Conservation (phyloP, 2,329 filamentous ascomycete genomes). For the Arthrobotrys sinensis region DNA sequence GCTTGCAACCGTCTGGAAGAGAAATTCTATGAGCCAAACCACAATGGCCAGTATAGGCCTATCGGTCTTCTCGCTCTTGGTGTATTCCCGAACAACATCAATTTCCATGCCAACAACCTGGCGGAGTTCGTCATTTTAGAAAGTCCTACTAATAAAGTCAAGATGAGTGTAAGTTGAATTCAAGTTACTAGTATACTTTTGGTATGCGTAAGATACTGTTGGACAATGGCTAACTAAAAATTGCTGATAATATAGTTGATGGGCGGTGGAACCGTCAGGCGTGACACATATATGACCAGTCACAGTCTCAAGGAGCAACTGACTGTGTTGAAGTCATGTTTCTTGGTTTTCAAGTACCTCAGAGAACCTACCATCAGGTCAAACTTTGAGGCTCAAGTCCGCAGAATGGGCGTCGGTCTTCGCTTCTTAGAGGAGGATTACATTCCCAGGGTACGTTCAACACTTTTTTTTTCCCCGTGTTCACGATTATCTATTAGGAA, state of each 20-base stretch:
- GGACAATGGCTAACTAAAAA: constrained; percentile 5
- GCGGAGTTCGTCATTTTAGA: constrained; percentile 42
- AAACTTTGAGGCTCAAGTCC: constrained; percentile 43
- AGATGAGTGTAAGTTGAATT: constrained; percentile 37
- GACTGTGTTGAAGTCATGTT: constrained; percentile 34
- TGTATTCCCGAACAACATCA: constrained; percentile 42
- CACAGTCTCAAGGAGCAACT: constrained; percentile 21
- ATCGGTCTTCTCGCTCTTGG: constrained; percentile 44
- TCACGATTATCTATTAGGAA: constrained; percentile 10
- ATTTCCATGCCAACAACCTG: constrained; percentile 27
- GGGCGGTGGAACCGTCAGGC: constrained; percentile 25
- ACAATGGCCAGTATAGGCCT: constrained; percentile 8
- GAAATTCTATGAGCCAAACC: constrained; percentile 16
- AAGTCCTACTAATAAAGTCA: constrained; percentile 37
- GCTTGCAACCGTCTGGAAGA: constrained; percentile 19
- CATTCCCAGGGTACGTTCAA: constrained; percentile 45
- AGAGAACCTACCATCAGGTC: constrained; percentile 35
- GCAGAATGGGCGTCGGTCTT: constrained; percentile 46
- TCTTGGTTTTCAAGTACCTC: constrained; percentile 50
- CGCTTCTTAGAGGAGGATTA: constrained; percentile 35
- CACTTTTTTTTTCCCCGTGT: constrained; percentile 15
- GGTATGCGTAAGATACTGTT: neutral
- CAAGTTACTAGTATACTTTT: constrained; percentile 4
- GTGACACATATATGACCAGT: neutral
- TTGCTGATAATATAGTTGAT: constrained; percentile 26